These are phyloP conservation scores for Arachnomyces sp. DNA, from an alignment of 2,329 filamentous ascomycete species.

Conservation along the genomic window DNA sequence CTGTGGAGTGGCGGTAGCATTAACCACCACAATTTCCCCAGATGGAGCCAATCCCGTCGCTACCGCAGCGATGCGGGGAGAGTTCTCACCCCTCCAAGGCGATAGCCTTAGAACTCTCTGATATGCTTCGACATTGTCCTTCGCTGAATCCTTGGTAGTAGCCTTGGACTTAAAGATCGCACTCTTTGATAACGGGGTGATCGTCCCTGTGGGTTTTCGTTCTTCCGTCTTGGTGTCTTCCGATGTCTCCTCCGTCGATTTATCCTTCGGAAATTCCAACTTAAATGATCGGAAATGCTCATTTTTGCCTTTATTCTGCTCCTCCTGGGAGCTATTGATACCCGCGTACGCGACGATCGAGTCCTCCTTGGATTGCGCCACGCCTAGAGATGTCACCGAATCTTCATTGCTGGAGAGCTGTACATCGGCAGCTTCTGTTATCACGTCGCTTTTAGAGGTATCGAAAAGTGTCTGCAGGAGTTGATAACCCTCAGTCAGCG, in stretches of 20 bases:
- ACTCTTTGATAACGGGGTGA: conserved; percentile 26
- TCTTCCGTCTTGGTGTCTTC: conserved; percentile 15
- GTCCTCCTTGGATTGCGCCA: conserved; percentile 51
- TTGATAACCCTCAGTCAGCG: conserved; percentile 3
- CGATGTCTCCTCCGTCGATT: conserved; percentile 13
- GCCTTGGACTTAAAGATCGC: conserved; percentile 20
- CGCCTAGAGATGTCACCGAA: conserved; percentile 73
- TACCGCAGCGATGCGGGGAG: conserved; percentile 63
- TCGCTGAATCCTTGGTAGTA: conserved; percentile 18
- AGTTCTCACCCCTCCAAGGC: conserved; percentile 43
- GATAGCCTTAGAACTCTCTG: conserved; percentile 52
- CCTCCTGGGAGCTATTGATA: conserved; percentile 69
- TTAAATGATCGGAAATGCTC: conserved; percentile 73
- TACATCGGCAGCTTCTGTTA: conserved; percentile 61
- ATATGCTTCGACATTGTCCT: conserved; percentile 48
- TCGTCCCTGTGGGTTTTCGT: conserved; percentile 17
- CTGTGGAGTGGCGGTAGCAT: conserved; percentile 50
- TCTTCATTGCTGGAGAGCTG: conserved; percentile 78
- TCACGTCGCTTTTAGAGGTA: conserved; percentile 54
- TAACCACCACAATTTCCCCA: conserved; percentile 73
- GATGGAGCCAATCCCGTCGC: conserved; percentile 69
- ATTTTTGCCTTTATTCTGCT: conserved; percentile 68
- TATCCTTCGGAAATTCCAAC: conserved; percentile 47
- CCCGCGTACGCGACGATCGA: conserved; percentile 59
- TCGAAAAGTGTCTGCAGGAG: conserved; percentile 58